Base-by-base conservation (phyloP, 495 filamentous ascomycete genomes). In the Darksidea phi region DNA sequence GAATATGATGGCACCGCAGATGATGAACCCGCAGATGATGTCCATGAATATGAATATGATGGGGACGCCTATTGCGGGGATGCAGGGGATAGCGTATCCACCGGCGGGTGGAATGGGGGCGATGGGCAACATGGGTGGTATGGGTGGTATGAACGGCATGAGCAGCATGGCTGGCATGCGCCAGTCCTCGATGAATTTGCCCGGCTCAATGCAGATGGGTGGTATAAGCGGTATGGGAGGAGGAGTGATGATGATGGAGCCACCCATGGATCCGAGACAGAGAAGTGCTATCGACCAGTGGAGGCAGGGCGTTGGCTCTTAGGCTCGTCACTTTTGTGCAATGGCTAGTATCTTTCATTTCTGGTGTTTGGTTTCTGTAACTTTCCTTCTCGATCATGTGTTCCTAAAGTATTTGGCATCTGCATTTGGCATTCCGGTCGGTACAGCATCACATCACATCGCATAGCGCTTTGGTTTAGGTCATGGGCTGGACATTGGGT, bases 211-310 rank as follows among this genome's bases (percentile, higher is more conserved):
- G 64, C 51, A 52, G 26, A 70, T 75, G 65, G 76, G 17, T 43
- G 41, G 41, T 4, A 43, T 43, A 13, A 15, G 15, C 41, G 41
- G 41, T 6, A 43, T 43, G 41, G 41, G 41, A 3, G 41, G 41
- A 3, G 41, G 41, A 3, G 69, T 60, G 8, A 73, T 71, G 57
- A 70, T 69, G 64, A 66, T 73, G 59, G 63, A 66, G 32, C 67
- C 72, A 32, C 61, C 65, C 21, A 66, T 80, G 59, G 80, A 84
- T 52, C 75, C 78, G n/a, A 78, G 74, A 32, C 88, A 89, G 70
- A 80, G 84, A 68, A 88, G 89, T 53, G 82, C 88, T 76, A 91
- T 97, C 67, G 91, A 97, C 74, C 82, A 87, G 58, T 97, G 93
- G 93, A 83, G 93, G 67, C 85, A 90, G 75, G 89, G 90, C 66